Evolutionary conservation across 2,329 filamentous ascomycete species (phyloP).

Genomic region (Colletotrichum plurivorum): DNA sequence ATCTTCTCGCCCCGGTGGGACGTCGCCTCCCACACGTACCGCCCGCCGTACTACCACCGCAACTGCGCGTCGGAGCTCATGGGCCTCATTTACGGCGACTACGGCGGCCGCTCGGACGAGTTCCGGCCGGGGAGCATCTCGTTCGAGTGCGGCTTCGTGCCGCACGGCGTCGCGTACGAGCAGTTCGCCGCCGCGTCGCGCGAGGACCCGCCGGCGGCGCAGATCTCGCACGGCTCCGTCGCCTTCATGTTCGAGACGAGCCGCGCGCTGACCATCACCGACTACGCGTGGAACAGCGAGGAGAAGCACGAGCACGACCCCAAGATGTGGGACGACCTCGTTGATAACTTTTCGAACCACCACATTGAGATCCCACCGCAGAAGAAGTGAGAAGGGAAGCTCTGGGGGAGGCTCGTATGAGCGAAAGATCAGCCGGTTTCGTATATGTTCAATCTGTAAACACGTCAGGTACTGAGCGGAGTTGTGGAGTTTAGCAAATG

Average conservation of each 20-base stretch:
- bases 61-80: slow-evolving; percentile 72
- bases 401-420: too few species aligned
- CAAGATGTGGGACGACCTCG: slow-evolving; percentile 68
- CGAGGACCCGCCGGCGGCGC: slow-evolving; percentile 58
- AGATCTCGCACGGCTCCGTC: slow-evolving; percentile 61
- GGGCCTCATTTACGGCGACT: slow-evolving; percentile 61
- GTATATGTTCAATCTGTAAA: too few species aligned
- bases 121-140: slow-evolving; percentile 62
- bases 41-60: slow-evolving; percentile 76
- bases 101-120: slow-evolving; percentile 51
- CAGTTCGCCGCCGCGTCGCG: slow-evolving; percentile 64
- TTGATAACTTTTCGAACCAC: slow-evolving; percentile 63
- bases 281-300: slow-evolving; percentile 63
- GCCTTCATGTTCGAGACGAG: slow-evolving; percentile 67
- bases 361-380: slow-evolving; percentile 2
- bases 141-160: slow-evolving; percentile 57
- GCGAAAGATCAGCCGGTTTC: too few species aligned
- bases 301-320: slow-evolving; percentile 60
- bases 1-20: slow-evolving; percentile 78
- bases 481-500: too few species aligned
- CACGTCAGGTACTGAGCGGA: too few species aligned
- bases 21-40: slow-evolving; percentile 72
- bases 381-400: not conserved
- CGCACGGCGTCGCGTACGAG: slow-evolving; percentile 64
- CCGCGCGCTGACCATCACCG: slow-evolving; percentile 69